Base-by-base conservation (phyloP, 108 stramenopile species). In the Skeletonema potamos region DNA sequence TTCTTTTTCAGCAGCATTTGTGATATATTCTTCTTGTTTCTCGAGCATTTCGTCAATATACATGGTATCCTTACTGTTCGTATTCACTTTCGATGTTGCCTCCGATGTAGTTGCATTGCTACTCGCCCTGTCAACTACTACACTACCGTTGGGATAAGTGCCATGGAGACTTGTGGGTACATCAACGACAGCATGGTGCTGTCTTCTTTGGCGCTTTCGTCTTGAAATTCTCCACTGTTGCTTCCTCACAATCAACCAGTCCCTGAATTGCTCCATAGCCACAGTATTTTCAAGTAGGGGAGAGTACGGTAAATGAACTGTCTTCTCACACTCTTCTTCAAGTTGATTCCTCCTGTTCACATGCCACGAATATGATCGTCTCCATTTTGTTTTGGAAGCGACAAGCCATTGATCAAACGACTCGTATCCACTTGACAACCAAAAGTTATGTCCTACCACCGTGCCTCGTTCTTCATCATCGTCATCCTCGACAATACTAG, bases 31-130 rank as follows among this genome's bases (percentile, higher is more conserved):
- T 69, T 92, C 82, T 68, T 86, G 79, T 29, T 85, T 82, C 46
- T 88, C 87, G 27, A 92, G 27, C 26, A 92, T 65, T 22, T 79
- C 86, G 44, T 92, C 91, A 65, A 92, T 86, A n/a, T 75, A 58
- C 29, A 84, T 84, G 6, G 84, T 76, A 44, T 91, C 84, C 4
- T 24, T 48, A 41, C 4, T 41, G 39, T 12, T 41, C 15, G 39
- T 41, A 48, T 22, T 48, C 6, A 24, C 48, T 0, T 18, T 48
- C 48, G 22, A 22, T 8, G 48, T 8, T 24, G 48, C 18, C 48
- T 48, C 48, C 6, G 22, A 4, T 20, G 48, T 48, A 48, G 48
- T 48, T 48, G 7, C 48, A 48, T 6, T 48, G 46, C 46, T 48
- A 20, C 46, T 63, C 17, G 18, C 7, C 5, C 62, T 13, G 18